Base-by-base conservation (phyloP, 2,329 filamentous ascomycete species). In the Aspergillus ochraceoroseus region DNA sequence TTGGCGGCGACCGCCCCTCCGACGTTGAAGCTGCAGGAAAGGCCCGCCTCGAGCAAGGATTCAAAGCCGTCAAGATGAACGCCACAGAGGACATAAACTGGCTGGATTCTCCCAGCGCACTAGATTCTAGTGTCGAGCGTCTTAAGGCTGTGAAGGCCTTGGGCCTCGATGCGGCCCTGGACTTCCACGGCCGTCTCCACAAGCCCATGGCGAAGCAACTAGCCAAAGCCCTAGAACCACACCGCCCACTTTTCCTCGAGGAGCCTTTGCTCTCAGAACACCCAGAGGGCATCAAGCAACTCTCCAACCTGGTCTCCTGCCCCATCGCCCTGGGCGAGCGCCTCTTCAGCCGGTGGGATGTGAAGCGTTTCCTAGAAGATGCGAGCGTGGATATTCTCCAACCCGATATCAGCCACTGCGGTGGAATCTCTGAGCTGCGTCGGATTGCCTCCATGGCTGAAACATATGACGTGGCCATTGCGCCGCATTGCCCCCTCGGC, bases 191-290 rank as follows among this genome's bases (percentile, higher is more conserved):
- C 2, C 76, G 83, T 6, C 69, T 87, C 0, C 84, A 88, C 63
- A 83, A 82, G 46, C 81, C 83, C n/a, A 88, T 88, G 83, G 84
- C 83, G 0, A 86, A 85, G 51, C 84, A 88, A 51, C 72, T 89
- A 2, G 82, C 81, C 1, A 74, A 75, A 42, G 71, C 75, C 0
- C 70, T 88, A 0, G 82, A 83, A 46, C 82, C 82, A 0, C 74
- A 85, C 49, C 71, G 71, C 1, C 84, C 83, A 0, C 66, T 88
- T n/a, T 88, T 87, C 58, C 80, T 88, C 29, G 84, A 87, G 57
- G 83, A 87, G 50, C 83, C 83, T 0, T 65, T 87, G 2, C 71
- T 87, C 0, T 82, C 76, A 1, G 84, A 88, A 55, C 80, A 87
- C 43, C 68, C 73, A 0, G 80, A 80, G 38, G 80, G 73, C 1